Evolutionary conservation across 2,329 filamentous ascomycete species (phyloP).

Genomic region (Anisogramma anomala): DNA sequence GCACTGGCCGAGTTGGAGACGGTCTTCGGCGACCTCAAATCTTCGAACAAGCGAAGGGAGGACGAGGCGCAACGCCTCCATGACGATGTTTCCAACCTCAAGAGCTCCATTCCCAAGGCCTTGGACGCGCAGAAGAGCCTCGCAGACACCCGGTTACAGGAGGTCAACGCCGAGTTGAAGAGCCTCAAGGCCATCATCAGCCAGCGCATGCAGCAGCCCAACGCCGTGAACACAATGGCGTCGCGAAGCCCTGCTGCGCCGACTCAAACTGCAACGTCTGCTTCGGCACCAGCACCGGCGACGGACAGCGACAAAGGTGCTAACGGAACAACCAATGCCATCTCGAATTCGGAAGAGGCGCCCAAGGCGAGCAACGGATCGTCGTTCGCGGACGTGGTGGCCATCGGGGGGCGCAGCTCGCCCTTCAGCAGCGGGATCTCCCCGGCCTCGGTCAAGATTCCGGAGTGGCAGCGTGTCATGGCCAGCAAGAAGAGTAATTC

Average conservation of each 20-base stretch:
- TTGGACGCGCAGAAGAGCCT: conserved; percentile 78
- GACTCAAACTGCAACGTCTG: conserved; percentile 15
- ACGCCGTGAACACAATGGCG: conserved; percentile 21
- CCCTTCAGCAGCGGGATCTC: conserved; percentile 40
- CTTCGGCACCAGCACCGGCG: conserved; percentile 19
- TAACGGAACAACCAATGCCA: conserved; percentile 18
- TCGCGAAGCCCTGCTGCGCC: conserved; percentile 18
- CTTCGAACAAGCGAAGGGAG: conserved; percentile 68
- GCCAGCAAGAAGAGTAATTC: conserved; percentile 35
- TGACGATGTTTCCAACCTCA: conserved; percentile 72
- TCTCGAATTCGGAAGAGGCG: conserved; percentile 20
- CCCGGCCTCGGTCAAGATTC: conserved; percentile 54
- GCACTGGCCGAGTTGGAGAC: conserved; percentile 75
- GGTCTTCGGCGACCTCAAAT: conserved; percentile 71
- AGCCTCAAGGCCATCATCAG: conserved; percentile 81
- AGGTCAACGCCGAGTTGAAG: conserved; percentile 77
- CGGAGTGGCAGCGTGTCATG: conserved; percentile 68
- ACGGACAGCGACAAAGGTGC: conserved; percentile 21
- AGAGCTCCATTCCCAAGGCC: conserved; percentile 78
- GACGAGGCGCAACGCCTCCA: conserved; percentile 78
- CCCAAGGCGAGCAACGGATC: conserved; percentile 21
- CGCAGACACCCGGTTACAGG: conserved; percentile 69
- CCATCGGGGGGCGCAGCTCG: conserved; percentile 26
- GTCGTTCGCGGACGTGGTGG: conserved; percentile 24
- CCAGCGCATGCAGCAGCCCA: conserved; percentile 41